A percentile compares a stretch with the other conserved stretches of the same genome.
These are phyloP conservation scores for Comarum palustre DNA, from an alignment of 306 rosid species.

Conservation along the genomic window DNA sequence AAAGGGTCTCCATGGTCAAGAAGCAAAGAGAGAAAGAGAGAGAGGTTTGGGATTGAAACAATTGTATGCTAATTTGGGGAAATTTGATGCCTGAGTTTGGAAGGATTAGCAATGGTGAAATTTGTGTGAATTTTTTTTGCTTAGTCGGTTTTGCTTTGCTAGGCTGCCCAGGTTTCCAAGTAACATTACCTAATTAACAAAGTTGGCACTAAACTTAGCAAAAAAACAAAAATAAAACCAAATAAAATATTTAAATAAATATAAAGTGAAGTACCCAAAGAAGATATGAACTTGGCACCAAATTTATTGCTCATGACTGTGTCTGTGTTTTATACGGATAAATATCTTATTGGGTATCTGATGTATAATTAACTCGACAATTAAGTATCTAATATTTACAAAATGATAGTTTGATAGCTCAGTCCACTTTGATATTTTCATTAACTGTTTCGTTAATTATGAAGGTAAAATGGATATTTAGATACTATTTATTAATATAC, in stretches of 20 bases:
- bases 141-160: conserved; percentile 14
- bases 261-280: not conserved
- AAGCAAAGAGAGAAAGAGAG: not conserved
- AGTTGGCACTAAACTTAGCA: not conserved
- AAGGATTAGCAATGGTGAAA: not conserved
- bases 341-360: no score
- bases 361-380: no score
- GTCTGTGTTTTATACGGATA: not conserved
- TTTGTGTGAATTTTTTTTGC: conserved; percentile 10
- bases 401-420: no score
- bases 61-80: not conserved
- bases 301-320: not conserved
- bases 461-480: no score
- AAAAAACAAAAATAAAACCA: not conserved
- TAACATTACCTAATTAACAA: conserved; percentile 1
- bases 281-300: not conserved
- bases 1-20: conserved; percentile 25
- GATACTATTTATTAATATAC: no score
- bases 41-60: not conserved
- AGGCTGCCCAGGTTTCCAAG: conserved; percentile 17
- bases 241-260: not conserved
- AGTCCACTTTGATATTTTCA: no score
- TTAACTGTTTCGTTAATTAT: no score
- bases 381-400: no score
- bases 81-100: not conserved